Base-by-base conservation (phyloP, 2,329 filamentous ascomycete genomes). In the Metarhizium album region DNA sequence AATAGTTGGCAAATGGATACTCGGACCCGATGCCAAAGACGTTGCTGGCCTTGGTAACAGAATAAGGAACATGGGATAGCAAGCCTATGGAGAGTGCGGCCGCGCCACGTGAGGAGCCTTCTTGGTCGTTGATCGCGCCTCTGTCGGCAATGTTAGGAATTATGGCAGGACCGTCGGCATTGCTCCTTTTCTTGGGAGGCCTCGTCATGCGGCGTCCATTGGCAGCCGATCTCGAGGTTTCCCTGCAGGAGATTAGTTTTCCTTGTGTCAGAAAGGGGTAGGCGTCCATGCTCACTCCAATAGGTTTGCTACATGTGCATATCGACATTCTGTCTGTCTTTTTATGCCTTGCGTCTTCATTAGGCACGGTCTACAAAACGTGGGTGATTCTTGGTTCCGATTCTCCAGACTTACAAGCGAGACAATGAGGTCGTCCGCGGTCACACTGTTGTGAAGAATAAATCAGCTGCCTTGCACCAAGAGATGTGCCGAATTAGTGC, bases 1-100 rank as follows among this genome's bases (percentile, higher is more conserved):
- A 91, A 66, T 90, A 90, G 62, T 90, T 90, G 60, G 84, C 82
- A 62, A 90, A 90, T 0, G 85, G 86, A 61, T 89, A 85, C 61
- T 88, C 84, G 1, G 83, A 82, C 14, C 84, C 86, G 55, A 89
- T 82, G n/a, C 86, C 86, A 62, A 90, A 90, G 50, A 90, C 84
- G 56, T 87, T 88, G 50, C 83, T 87, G 1, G 83, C 82, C 6
- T 82, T 82, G 9, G 83, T 79, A 42, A 79, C 74, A 0, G 85
- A 85, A 61, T 85, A 86, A 0, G 86, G 84, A 2, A 89, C 77
- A 60, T 87, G 83, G 47, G 85, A 87, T 45, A 90, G 72, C 11
- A 89, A 72, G 20, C 79, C 79, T 7, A 73, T 79, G 3, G 78
- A 81, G 14, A 75, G 70, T 29, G 78, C 74, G 24, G 80, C 70